These are phyloP conservation scores for Hymenoscyphus scutula DNA, from an alignment of 2,329 filamentous ascomycete genomes.

Conservation along the genomic window DNA sequence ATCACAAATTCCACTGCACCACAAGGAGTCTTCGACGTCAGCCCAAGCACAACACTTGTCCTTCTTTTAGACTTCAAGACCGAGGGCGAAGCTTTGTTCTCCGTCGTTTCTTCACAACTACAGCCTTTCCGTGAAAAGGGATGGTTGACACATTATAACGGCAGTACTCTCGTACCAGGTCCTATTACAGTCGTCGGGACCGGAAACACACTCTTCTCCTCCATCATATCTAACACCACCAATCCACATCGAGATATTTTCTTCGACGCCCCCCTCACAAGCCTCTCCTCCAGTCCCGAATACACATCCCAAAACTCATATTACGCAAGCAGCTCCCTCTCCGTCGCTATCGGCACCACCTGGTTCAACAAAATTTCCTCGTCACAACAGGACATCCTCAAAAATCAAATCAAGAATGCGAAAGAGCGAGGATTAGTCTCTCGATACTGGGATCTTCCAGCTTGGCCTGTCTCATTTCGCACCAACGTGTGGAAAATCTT, in stretches of 20 bases:
- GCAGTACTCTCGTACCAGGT: slow-evolving; percentile 22
- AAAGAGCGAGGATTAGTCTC: slow-evolving; percentile 39
- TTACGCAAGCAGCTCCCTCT: slow-evolving; percentile 27
- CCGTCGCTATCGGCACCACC: slow-evolving; percentile 20
- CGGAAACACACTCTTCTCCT: slow-evolving; percentile 44
- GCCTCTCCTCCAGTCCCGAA: slow-evolving; percentile 15
- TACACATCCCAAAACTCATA: slow-evolving; percentile 30
- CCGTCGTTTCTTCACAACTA: slow-evolving; percentile 40
- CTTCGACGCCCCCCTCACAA: slow-evolving; percentile 44
- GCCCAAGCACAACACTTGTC: slow-evolving; percentile 34
- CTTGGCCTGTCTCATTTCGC: slow-evolving; percentile 40
- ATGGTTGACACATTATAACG: slow-evolving; percentile 40
- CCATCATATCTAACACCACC: slow-evolving; percentile 38
- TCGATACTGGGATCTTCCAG: slow-evolving; percentile 42
- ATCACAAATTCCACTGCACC: slow-evolving; percentile 40
- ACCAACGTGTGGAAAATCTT: slow-evolving; percentile 42
- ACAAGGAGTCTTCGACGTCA: slow-evolving; percentile 13
- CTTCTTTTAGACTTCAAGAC: slow-evolving; percentile 53
- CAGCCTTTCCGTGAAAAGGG: slow-evolving; percentile 40
- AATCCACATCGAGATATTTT: slow-evolving; percentile 42
- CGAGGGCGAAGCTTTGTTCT: slow-evolving; percentile 39
- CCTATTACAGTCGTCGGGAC: slow-evolving; percentile 50
- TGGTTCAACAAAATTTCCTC: slow-evolving; percentile 16
- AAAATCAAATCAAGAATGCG: slow-evolving; percentile 29
- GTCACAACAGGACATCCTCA: slow-evolving; percentile 24